phyloP scores from a whole-genome alignment of 257 asterid species.

The Solanum corneliomulleri region DNA sequence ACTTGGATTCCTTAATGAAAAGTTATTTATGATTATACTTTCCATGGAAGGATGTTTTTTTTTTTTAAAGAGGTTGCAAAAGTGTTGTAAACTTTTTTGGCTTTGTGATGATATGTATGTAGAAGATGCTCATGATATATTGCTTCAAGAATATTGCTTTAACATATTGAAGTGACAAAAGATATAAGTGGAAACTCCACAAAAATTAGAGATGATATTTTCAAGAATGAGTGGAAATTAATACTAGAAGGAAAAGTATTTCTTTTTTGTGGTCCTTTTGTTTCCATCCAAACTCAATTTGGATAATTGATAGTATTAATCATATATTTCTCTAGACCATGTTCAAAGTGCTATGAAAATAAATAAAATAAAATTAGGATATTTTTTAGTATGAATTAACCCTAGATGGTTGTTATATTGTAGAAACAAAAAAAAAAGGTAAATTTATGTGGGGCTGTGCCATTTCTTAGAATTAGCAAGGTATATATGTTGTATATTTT shows the following conservation, averaged over 20 bases:
- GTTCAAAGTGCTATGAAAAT: neutral
- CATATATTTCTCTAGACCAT: neutral
- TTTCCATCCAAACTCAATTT: neutral
- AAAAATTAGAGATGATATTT: neutral
- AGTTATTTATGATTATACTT: conserved; percentile 59
- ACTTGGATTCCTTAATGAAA: conserved; percentile 39
- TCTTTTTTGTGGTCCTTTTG: neutral
- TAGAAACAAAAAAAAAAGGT: neutral
- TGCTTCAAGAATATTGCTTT: conserved; percentile 48
- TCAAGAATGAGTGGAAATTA: neutral
- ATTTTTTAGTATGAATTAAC: too few relatives aligned
- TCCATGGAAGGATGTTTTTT: conserved; percentile 23
- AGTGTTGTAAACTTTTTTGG: conserved; percentile 25
- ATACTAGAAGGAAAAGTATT: neutral
- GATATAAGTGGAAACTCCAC: neutral
- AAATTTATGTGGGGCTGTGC: neutral
- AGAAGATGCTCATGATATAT: conserved; percentile 16
- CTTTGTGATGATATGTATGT: conserved; percentile 4
- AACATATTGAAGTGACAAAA: conserved; percentile 4
- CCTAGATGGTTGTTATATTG: neutral
- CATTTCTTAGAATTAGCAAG: neutral
- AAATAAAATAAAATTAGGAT: too few relatives aligned
- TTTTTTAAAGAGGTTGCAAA: conserved; percentile 9
- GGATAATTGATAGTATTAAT: neutral
- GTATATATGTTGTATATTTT: conserved; percentile 5